A percentile compares a stretch with the other conserved stretches of the same genome.
Conservation (phyloP, 345 rosid genomes). For the Noccaea caerulescens region DNA sequence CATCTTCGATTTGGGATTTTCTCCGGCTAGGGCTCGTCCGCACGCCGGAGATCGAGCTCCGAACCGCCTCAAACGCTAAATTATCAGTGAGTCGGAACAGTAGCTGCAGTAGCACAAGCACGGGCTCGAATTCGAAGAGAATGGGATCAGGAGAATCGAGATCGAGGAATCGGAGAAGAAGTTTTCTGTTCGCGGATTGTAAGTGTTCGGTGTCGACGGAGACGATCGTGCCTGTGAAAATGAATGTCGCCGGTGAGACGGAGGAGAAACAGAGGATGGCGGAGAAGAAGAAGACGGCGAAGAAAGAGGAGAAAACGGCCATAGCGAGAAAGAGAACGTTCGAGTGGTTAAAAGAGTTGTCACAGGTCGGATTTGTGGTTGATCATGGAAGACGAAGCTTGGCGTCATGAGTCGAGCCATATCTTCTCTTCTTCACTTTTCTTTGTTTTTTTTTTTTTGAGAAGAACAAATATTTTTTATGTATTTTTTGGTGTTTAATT, state of each 20-base stretch:
- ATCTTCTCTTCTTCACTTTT: constrained; percentile 33
- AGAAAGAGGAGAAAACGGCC: constrained; percentile 58
- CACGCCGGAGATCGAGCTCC: constrained; percentile 72
- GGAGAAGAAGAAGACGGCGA: constrained; percentile 50
- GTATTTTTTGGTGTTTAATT: constrained; percentile 28
- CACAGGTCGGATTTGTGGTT: constrained; percentile 54
- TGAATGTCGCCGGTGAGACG: constrained; percentile 22
- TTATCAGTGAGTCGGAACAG: constrained; percentile 60
- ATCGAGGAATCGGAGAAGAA: constrained; percentile 44
- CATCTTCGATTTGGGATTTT: constrained; percentile 68
- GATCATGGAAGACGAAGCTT: constrained; percentile 51
- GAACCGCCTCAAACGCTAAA: constrained; percentile 43
- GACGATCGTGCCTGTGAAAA: constrained; percentile 40
- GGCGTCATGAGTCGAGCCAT: constrained; percentile 2
- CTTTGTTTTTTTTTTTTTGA: neutral
- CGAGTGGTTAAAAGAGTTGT: constrained; percentile 87
- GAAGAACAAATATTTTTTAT: neutral
- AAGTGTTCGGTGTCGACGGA: constrained; percentile 65
- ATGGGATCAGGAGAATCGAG: constrained; percentile 32
- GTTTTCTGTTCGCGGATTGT: constrained; percentile 57
- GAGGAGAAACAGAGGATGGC: constrained; percentile 47
- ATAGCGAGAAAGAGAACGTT: constrained; percentile 74
- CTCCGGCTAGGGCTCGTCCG: constrained; percentile 71
- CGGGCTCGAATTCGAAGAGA: constrained; percentile 47
- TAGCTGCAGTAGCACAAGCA: constrained; percentile 56